Percentiles rank a stretch among this genome's conserved stretches.
Conservation (phyloP, 371 early-diverging fungal genomes). For the Mortierella sp. region DNA sequence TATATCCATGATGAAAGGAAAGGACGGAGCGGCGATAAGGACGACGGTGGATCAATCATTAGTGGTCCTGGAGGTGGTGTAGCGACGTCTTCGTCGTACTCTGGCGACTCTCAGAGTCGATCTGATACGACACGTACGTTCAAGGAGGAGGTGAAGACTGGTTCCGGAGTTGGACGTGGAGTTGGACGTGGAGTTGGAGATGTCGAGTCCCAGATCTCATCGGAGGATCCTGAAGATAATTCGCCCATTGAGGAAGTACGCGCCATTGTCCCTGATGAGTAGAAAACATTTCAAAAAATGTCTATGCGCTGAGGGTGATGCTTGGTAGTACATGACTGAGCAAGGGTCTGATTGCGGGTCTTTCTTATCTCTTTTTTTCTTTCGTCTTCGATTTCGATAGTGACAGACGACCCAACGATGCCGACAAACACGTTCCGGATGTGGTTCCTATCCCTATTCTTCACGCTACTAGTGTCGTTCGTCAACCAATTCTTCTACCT, state of each 20-base stretch:
- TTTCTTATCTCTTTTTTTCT: background rate
- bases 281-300: too few species aligned
- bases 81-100: background rate
- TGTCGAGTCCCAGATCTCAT: slow-evolving; percentile 23
- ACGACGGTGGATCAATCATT: background rate
- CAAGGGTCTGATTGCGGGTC: too few species aligned
- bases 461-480: slow-evolving; percentile 69
- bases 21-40: background rate
- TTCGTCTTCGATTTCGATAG: slow-evolving; percentile 19
- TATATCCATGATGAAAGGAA: background rate
- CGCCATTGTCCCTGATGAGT: slow-evolving; percentile 67
- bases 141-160: background rate
- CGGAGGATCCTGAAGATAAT: slow-evolving; percentile 58
- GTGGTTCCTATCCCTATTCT: slow-evolving; percentile 74
- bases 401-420: slow-evolving; percentile 67
- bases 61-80: background rate
- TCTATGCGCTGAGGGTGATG: too few species aligned
- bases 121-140: background rate
- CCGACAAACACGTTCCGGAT: slow-evolving; percentile 80
- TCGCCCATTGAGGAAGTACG: slow-evolving; percentile 81
- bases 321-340: too few species aligned
- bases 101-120: background rate
- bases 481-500: slow-evolving; percentile 84
- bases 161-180: background rate
- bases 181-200: slow-evolving; percentile 5